Percentiles rank a stretch among this genome's conserved stretches.
Evolutionary conservation across 371 early-diverging fungal genomes (phyloP).

Genomic region (Syncephalis plumigaleata): DNA sequence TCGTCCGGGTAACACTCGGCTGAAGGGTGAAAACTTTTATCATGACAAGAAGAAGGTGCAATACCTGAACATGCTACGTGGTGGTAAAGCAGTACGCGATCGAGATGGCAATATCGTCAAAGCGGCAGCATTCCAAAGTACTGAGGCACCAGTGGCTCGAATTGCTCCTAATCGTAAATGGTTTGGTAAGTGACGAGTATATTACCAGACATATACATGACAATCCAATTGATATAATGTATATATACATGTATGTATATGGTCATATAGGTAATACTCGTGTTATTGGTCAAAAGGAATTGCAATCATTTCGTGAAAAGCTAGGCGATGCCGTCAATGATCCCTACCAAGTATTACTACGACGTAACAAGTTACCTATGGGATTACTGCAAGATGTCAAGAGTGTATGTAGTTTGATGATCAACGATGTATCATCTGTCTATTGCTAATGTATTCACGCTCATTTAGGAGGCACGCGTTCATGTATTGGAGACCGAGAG

Average conservation of each 20-base stretch:
- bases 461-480: neutral
- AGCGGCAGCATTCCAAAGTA: slow-evolving; percentile 86
- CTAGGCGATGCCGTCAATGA: slow-evolving; percentile 76
- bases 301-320: slow-evolving; percentile 81
- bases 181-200: slow-evolving; percentile 63
- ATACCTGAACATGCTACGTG: slow-evolving; percentile 82
- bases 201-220: too few species aligned
- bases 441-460: too few species aligned
- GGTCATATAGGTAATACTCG: slow-evolving; percentile 61
- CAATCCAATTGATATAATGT: too few species aligned
- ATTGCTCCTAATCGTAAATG: slow-evolving; percentile 92
- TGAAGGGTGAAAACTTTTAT: slow-evolving; percentile 94
- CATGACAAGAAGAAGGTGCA: slow-evolving; percentile 84
- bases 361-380: slow-evolving; percentile 95
- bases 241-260: too few species aligned
- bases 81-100: slow-evolving; percentile 79
- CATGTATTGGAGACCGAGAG: slow-evolving; percentile 87
- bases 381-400: slow-evolving; percentile 68
- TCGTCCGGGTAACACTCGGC: slow-evolving; percentile 23
- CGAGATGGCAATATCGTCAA: slow-evolving; percentile 85
- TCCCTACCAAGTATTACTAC: slow-evolving; percentile 92
- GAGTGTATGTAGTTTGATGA: too few species aligned
- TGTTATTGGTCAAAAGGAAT: slow-evolving; percentile 83
- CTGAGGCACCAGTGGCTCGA: slow-evolving; percentile 56
- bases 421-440: too few species aligned